Percentiles rank a stretch among this genome's conserved stretches.
These are phyloP conservation scores for Naematelia aurantialba DNA, from an alignment of 768 basidiomycete species.

Conservation along the genomic window DNA sequence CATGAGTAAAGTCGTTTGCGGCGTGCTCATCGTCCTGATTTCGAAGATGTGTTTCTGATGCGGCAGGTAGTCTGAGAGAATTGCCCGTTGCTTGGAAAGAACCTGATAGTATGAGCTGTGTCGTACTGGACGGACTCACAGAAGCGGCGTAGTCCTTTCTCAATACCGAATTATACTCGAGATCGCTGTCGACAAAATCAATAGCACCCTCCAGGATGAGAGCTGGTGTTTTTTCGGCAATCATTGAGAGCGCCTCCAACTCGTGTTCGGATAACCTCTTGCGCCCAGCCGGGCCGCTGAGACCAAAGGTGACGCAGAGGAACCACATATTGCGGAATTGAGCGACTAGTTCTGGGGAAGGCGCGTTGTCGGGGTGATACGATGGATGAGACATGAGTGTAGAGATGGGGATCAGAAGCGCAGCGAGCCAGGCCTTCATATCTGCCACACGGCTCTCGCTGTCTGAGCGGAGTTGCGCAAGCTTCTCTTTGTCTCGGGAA, in stretches of 20 bases:
- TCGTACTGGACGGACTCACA: constrained; percentile 25
- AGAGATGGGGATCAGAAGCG: constrained; percentile 84
- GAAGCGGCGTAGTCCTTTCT: constrained; percentile 63
- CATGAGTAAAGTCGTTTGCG: constrained; percentile 79
- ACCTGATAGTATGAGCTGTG: constrained; percentile 55
- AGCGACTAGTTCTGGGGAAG: constrained; percentile 62
- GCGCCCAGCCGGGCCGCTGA: constrained; percentile 55
- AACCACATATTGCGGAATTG: constrained; percentile 95
- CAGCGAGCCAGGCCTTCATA: constrained; percentile 78
- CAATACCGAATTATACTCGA: constrained; percentile 89
- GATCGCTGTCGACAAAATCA: constrained; percentile 77
- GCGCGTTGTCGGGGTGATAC: constrained; percentile 60
- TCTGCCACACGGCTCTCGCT: constrained; percentile 46
- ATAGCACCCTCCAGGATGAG: constrained; percentile 76
- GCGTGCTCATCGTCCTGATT: constrained; percentile 68
- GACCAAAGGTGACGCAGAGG: constrained; percentile 78
- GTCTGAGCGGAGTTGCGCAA: constrained; percentile 18
- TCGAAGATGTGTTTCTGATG: constrained; percentile 59
- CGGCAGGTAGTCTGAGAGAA: constrained; percentile 65
- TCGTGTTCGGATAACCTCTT: constrained; percentile 67
- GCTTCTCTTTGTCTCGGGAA: constrained; percentile 59
- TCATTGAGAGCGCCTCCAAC: constrained; percentile 67
- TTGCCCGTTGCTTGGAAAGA: constrained; percentile 62
- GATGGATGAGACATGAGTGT: constrained; percentile 70
- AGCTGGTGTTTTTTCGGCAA: constrained; percentile 80